These are phyloP conservation scores for Candida glucosophila DNA, from an alignment of 1,139 yeast species.

Conservation along the genomic window DNA sequence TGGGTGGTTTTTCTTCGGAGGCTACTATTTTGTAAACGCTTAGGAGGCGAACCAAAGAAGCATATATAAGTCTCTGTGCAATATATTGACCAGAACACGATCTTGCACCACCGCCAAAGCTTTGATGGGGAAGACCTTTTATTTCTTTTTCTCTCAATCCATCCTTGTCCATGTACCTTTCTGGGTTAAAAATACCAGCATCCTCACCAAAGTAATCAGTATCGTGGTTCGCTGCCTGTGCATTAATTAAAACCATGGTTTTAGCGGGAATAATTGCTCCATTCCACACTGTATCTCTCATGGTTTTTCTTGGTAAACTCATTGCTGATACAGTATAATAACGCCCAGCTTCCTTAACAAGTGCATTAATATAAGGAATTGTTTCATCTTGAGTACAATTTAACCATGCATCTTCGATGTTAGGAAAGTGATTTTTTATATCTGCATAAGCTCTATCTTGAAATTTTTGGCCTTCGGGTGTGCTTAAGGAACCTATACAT, in stretches of 20 bases:
- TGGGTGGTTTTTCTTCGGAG: slow-evolving; percentile 3
- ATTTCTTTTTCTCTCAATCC: slow-evolving; percentile 4
- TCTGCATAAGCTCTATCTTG: slow-evolving; percentile 4
- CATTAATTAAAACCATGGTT: slow-evolving; percentile 4
- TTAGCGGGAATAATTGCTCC: slow-evolving; percentile 4
- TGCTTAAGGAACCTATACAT: slow-evolving; percentile 4
- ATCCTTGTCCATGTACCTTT: slow-evolving; percentile 4
- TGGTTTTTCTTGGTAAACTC: slow-evolving; percentile 5
- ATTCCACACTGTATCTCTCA: slow-evolving; percentile 3
- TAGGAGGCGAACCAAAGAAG: slow-evolving; percentile 3
- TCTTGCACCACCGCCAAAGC: slow-evolving; percentile 5
- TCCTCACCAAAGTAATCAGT: slow-evolving; percentile 3
- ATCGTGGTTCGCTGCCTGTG: slow-evolving; percentile 5
- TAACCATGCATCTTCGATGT: slow-evolving; percentile 4
- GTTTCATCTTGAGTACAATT: slow-evolving; percentile 2
- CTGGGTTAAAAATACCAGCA: slow-evolving; percentile 3
- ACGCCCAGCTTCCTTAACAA: slow-evolving; percentile 5
- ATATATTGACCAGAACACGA: slow-evolving; percentile 5
- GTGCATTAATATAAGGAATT: slow-evolving; percentile 4
- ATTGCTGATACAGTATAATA: slow-evolving; percentile 4
- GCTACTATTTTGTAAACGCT: slow-evolving; percentile 3
- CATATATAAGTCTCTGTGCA: slow-evolving; percentile 4
- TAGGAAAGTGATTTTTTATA: slow-evolving; percentile 3
- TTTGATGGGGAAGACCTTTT: slow-evolving; percentile 5
- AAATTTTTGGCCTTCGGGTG: slow-evolving; percentile 4